Evolutionary conservation across 306 rosid genomes (phyloP), one percentile per base, ranked within the genome.

Genomic region (Rosa lucieae): DNA sequence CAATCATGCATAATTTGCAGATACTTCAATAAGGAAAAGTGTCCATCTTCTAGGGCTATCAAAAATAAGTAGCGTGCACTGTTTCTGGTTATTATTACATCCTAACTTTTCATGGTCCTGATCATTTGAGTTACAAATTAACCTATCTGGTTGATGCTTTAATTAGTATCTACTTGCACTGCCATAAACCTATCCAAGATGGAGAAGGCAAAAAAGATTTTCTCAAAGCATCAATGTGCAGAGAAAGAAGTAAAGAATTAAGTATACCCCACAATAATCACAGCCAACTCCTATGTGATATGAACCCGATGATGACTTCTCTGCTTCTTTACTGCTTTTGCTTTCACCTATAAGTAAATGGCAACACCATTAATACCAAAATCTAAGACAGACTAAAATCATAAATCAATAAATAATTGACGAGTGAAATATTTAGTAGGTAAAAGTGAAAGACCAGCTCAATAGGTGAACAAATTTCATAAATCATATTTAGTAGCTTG

Each of bases 211-310:
- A 35, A 73, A 74, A 70, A 44, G 3, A 32, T 32, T 32, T 32
- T 32, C 37, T 72, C 76, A 62, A 51, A 51, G 23, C 40, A 72
- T 21, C 32, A 80, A 59, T 7, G 53, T 42, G 21, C 29, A 68
- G 78, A 75, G 77, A 39, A 37, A 35, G 56, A 73, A 77, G 75
- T 59, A 73, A 70, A 80, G 79, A 77, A 23, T 23, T 23, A 23
- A 46, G 73, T 62, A 85, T 89, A 94, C 97, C 97, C 98, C 97
- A 18, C 98, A 94, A 84, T 75, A 88, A 83, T 94, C 98, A 70
- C 98, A 92, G 39, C 98, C 97, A 85, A 67, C 80, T 63, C 35
- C 74, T 26, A 17, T 0, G 78, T 94, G 98, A 84, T 84, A 87
- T 39, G 81, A 43, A 85, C 76, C 84, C 70, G 55, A 61, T 40